Base-by-base conservation (phyloP, 257 asterid genomes). In the Schizonepeta tenuifolia region DNA sequence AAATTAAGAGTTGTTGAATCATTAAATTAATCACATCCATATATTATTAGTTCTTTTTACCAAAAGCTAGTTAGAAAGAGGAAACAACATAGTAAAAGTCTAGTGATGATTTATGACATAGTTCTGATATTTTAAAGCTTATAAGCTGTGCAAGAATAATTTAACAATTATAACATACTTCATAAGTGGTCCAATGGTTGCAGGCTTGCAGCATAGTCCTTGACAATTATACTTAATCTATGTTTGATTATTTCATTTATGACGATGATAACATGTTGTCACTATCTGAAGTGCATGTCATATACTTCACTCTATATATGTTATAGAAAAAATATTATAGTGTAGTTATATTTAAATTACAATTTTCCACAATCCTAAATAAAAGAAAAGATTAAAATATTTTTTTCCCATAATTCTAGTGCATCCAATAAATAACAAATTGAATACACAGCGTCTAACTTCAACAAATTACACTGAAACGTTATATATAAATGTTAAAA, bases 1-100 rank as follows among this genome's bases (percentile, higher is more conserved):
- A 24, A 71, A 9, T 33, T 17, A 71, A 50, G 41, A 71, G 31
- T 51, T 59, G 61, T 43, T 18, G 51, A 46, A 71, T 71, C 55
- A 59, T 46, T 59, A 49, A 8, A 43, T 21, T 43, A 69, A 38
- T 69, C 61, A 36, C 61, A 67, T 31, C 31, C 13, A 38, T 38
- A 38, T 38, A 8, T 22, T 43, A 20, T 22, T 43, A 20, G 4
- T 15, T 60, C 33, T 18, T 3, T 54, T 69, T 6, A 40, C 43
- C 65, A 22, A 55, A 40, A 55, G 24, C 26, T 40, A 54, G n/a
- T n/a, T n/a, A 20, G 73, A 38, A 7, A 20, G 68, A 20, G 4
- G 17, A 17, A 62, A 10, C 20, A 67, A 20, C n/a, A 35, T 36
- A 38, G 17, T 14, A 40, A 54, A 55, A 9, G 26, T 22, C 47